Evolutionary conservation across 331 rosid species (phyloP).

Genomic region (Cucumis variabilis): DNA sequence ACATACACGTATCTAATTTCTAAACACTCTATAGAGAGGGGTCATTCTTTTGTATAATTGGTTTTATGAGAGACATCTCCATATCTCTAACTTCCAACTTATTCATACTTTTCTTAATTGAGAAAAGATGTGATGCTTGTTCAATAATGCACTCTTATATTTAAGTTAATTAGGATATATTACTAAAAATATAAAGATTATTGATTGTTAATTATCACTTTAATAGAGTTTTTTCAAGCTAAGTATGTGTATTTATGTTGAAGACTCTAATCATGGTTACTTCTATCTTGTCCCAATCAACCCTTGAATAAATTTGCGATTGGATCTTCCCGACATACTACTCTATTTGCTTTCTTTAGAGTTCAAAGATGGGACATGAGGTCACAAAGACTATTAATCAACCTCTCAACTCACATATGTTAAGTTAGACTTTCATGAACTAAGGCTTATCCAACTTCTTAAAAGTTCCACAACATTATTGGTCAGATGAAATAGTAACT

Average conservation of each 20-base stretch:
- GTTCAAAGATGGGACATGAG: neutral
- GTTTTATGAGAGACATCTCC: neutral
- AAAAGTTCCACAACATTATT: neutral
- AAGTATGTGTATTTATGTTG: neutral
- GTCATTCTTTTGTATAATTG: constrained; percentile 11
- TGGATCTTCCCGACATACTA: neutral
- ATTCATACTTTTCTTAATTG: neutral
- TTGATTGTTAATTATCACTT: neutral
- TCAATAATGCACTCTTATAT: neutral
- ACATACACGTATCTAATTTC: neutral
- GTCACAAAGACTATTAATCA: neutral
- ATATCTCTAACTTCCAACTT: neutral
- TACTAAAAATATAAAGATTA: neutral
- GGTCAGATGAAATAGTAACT: neutral
- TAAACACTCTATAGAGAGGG: neutral
- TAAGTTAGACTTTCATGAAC: neutral
- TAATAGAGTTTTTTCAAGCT: neutral
- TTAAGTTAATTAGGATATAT: neutral
- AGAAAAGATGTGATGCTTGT: neutral
- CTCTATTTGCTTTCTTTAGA: neutral
- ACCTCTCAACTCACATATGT: neutral
- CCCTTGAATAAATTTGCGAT: too few relatives aligned
- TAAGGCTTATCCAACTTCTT: neutral
- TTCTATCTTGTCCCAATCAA: neutral
- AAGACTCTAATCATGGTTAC: neutral